Percentiles rank a stretch among this genome's conserved stretches.
phyloP scores from a whole-genome alignment of 2,329 filamentous ascomycete species.

The Akanthomyces dipterigenus region DNA sequence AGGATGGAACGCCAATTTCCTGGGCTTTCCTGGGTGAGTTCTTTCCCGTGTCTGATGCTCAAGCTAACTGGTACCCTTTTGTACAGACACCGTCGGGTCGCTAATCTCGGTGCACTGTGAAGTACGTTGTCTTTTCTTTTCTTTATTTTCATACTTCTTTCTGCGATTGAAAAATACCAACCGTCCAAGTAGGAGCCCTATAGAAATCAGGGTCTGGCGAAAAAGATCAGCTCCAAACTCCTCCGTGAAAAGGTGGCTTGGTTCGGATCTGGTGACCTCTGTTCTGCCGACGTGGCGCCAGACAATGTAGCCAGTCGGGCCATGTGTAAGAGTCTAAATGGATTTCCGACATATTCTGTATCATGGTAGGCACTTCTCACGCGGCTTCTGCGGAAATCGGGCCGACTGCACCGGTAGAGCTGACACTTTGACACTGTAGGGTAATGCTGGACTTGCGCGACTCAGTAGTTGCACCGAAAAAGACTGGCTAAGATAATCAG shows the following conservation, averaged over 20 bases:
- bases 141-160: background rate
- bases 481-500: background rate
- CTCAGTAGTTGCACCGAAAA: background rate
- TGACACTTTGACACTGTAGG: background rate
- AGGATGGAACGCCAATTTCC: conserved; percentile 45
- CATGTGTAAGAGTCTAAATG: conserved; percentile 57
- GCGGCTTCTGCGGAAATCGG: too few relatives aligned
- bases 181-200: conserved; percentile 36
- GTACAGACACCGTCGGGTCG: conserved; percentile 51
- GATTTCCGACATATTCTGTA: conserved; percentile 19
- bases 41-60: background rate
- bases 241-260: conserved; percentile 42
- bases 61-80: background rate
- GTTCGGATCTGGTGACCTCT: conserved; percentile 44
- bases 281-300: conserved; percentile 56
- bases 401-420: background rate
- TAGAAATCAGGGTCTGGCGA: conserved; percentile 57
- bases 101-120: conserved; percentile 56
- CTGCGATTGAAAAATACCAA: conserved; percentile 1
- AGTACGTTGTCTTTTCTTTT: conserved; percentile 19
- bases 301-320: conserved; percentile 54
- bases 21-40: conserved; percentile 54
- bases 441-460: background rate
- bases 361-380: background rate
- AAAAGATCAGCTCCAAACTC: conserved; percentile 51